Evolutionary conservation across 805 yeast species (phyloP), one percentile per base, ranked within the genome.

Genomic region (Candida piceae): DNA sequence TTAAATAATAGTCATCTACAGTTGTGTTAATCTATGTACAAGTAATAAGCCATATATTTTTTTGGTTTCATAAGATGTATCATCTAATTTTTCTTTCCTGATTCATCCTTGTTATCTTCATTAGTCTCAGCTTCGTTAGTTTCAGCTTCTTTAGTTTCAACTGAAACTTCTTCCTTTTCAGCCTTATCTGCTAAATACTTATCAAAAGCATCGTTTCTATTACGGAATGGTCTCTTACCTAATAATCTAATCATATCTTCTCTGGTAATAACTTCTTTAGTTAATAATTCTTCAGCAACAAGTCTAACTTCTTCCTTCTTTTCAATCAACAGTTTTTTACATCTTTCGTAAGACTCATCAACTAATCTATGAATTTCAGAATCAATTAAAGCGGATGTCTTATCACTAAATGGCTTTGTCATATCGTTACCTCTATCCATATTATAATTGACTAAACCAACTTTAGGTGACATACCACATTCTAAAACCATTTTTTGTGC

Each of bases 401-500:
- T 69, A 49, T 84, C 90, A 46, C 87, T 78, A 63, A 76, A 84
- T 26, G 84, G 77, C 63, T 72, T 84, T 46, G 61, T 72, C 56
- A 70, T 66, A 45, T 71, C 70, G 37, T 65, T 67, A 23, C 70
- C 72, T 40, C 68, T 66, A 32, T 70, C 71, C 48, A 70, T 72
- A 37, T 73, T 73, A 46, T 68, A 73, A 40, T 71, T 70, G 21
- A 74, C 67, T 59, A 57, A 44, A 1, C 96, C 97, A 35, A 89
- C 68, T 54, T 77, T 74, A 7, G 75, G 70, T n/a, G 93, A 81
- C 95, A 88, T 86, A 21, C 96, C 96, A 40, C 85, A 72, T 51
- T 77, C 78, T 27, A 87, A 75, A 22, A 89, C 95, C 97, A 89
- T 89, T 16, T 81, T 78, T 49, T 78, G 81, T 3, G 96, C 96